Evolutionary conservation across 331 rosid genomes (phyloP), one percentile per base, ranked within the genome.

Genomic region (Rosa hybrid): DNA sequence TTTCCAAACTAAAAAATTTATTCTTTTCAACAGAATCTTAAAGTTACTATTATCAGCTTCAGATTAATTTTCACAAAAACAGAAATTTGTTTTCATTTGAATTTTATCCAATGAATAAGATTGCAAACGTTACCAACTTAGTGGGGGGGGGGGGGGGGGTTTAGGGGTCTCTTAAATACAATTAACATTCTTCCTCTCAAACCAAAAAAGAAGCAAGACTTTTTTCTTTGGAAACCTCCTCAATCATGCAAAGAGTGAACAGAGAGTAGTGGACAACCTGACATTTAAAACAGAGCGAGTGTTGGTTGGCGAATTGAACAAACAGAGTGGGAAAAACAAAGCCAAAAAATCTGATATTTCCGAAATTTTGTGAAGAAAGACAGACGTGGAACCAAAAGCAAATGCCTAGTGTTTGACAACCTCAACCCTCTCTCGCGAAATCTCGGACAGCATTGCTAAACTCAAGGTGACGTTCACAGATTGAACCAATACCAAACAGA

Each of bases 381-480:
- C 46, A 30, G 68, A 69, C 60, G 63, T 59, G 77, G 34, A 75
- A 14, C 23, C 65, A 76, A 54, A 18, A 18, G 39, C 38, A 4
- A 59, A 20, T 12, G 71, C 65, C 63, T 7, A 46, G 72, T 41
- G 42, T 75, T 72, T 75, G 77, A 54, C 54, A 75, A 8, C 54
- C 69, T 44, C 70, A 23, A 50, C 76, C 53, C 60, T 8, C 53
- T 39, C 48, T 44, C 54, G 81, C 86, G 64, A 80, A 79, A 75
- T 80, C 81, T 68, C 86, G 77, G 86, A 78, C 74, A 68, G 4
- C 14, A 25, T 48, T 68, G 73, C 81, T 70, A 59, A 68, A 74
- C 39, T 62, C 70, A 59, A 53, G 51, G 69, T 41, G 20, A 57
- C 23, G 42, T 14, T 12, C 71, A 20, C 63, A 57, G 2, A 57